Conservation (phyloP, 257 asterid species). For the Thymus quinquecostatus region DNA sequence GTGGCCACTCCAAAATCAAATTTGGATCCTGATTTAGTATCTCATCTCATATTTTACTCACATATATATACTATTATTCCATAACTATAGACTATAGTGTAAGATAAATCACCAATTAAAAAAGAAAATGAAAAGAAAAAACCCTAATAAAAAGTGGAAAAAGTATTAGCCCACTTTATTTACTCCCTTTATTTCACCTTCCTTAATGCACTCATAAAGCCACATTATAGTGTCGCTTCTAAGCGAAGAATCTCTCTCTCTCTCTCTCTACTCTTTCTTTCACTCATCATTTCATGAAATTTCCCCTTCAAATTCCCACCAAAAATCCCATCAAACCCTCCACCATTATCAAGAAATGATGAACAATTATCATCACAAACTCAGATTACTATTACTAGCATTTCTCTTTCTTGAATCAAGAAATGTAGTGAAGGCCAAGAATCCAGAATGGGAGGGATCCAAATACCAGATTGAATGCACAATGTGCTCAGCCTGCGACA, state of each 20-base stretch:
- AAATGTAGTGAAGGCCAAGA: slow-evolving; percentile 26
- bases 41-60: background rate
- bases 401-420: slow-evolving; percentile 33
- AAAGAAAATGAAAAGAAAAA: background rate
- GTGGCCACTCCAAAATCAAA: slow-evolving; percentile 19
- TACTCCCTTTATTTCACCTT: slow-evolving; percentile 24
- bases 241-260: slow-evolving; percentile 22
- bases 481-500: slow-evolving; percentile 94
- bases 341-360: slow-evolving; percentile 46
- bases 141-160: background rate
- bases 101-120: background rate
- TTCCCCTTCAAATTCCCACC: background rate
- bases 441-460: slow-evolving; percentile 71
- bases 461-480: slow-evolving; percentile 87
- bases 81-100: too few relatives aligned
- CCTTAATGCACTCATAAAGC: slow-evolving; percentile 44
- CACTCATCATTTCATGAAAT: slow-evolving; percentile 22
- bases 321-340: background rate
- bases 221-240: slow-evolving; percentile 32
- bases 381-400: slow-evolving; percentile 31
- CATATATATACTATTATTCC: background rate
- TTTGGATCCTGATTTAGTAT: background rate
- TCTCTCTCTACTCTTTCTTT: background rate
- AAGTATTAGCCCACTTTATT: background rate
- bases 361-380: slow-evolving; percentile 12